phyloP scores from a whole-genome alignment of 352 stramenopile genomes.

The Sclerospora graminicola region DNA sequence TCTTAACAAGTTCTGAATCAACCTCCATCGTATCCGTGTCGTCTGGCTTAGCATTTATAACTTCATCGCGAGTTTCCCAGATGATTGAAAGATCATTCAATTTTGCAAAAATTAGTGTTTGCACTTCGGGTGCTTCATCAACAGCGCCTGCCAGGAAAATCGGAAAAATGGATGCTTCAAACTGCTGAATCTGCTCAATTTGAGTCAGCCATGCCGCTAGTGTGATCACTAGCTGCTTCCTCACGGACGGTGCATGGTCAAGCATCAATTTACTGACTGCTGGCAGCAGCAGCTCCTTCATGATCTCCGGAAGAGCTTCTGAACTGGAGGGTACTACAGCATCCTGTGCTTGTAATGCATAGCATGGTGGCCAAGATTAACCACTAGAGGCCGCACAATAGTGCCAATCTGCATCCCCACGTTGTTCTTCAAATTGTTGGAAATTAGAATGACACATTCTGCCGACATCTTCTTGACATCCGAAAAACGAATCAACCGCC shows the following conservation, averaged over 20 bases:
- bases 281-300: conserved; percentile 68
- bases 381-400: conserved; percentile 52
- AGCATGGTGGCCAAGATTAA: conserved; percentile 71
- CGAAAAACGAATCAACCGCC: conserved; percentile 60
- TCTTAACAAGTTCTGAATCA: conserved; percentile 12
- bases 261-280: conserved; percentile 57
- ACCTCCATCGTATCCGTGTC: conserved; percentile 32
- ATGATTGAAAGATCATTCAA: conserved; percentile 33
- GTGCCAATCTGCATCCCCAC: conserved; percentile 58
- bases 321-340: conserved; percentile 55
- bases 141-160: conserved; percentile 52
- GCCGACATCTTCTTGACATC: conserved; percentile 71
- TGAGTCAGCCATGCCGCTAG: conserved; percentile 50
- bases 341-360: conserved; percentile 64
- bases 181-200: conserved; percentile 47
- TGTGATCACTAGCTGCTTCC: conserved; percentile 55
- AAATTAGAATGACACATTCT: conserved; percentile 52
- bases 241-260: conserved; percentile 50
- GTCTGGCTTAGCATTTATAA: conserved; percentile 3
- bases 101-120: conserved; percentile 24
- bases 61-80: conserved; percentile 32
- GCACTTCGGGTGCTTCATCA: conserved; percentile 65
- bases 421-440: conserved; percentile 35
- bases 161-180: conserved; percentile 53
- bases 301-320: conserved; percentile 55